phyloP scores from a whole-genome alignment of 192 early-diverging fungal species.

The Coemansia sp. region DNA sequence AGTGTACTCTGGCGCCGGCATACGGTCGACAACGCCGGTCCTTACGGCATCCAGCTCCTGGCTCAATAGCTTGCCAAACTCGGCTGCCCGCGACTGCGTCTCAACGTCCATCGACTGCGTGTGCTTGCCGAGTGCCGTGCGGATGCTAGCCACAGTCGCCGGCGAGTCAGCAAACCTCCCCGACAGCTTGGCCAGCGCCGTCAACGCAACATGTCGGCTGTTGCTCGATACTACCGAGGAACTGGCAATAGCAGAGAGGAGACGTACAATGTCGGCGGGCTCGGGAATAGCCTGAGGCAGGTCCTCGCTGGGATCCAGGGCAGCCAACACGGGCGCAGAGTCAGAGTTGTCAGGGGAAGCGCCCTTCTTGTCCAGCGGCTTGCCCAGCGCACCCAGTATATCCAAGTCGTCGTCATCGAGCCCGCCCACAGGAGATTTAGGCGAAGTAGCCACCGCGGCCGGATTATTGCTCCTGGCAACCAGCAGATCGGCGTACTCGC shows the following conservation, averaged over 20 bases:
- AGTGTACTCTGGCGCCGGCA: constrained; percentile 79
- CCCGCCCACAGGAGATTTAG: constrained; percentile 12
- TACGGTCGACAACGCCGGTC: constrained; percentile 83
- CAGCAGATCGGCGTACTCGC: constrained; percentile 94
- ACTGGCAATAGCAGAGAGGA: constrained; percentile 72
- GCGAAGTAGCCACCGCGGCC: neutral
- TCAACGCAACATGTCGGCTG: constrained; percentile 82
- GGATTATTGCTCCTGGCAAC: constrained; percentile 29
- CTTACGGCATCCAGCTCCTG: constrained; percentile 67
- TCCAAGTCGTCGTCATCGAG: constrained; percentile 43
- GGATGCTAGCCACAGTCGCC: constrained; percentile 50
- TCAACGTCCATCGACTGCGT: constrained; percentile 80
- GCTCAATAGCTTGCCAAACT: constrained; percentile 76
- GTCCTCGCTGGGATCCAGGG: constrained; percentile 24
- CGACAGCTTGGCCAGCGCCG: constrained; percentile 84
- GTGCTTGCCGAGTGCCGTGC: constrained; percentile 60
- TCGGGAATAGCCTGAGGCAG: constrained; percentile 50
- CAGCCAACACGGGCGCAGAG: neutral
- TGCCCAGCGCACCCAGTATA: constrained; percentile 43
- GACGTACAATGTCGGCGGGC: constrained; percentile 68
- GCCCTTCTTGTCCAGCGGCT: constrained; percentile 9
- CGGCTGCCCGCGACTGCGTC: constrained; percentile 92
- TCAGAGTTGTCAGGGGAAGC: neutral
- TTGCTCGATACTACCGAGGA: constrained; percentile 78
- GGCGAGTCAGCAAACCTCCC: constrained; percentile 65